Percentiles rank a stretch among this genome's conserved stretches.
These are phyloP conservation scores for Roridomyces roridus DNA, from an alignment of 768 basidiomycete species.

Conservation along the genomic window DNA sequence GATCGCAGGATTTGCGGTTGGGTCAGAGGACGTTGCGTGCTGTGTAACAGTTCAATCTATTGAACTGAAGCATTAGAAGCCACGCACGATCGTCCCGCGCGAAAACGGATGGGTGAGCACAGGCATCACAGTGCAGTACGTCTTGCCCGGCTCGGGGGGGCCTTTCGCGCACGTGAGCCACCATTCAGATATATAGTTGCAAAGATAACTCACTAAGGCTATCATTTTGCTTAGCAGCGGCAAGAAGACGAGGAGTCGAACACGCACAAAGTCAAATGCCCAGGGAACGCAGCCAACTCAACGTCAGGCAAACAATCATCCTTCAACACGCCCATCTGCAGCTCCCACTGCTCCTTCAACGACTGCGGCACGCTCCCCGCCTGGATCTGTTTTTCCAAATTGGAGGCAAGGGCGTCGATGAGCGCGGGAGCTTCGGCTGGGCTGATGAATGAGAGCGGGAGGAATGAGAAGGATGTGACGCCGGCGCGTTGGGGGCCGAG, in stretches of 20 bases:
- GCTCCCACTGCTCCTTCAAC: conserved; percentile 45
- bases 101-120: conserved; percentile 53
- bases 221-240: too few species aligned
- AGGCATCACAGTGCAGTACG: conserved; percentile 45
- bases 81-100: conserved; percentile 53
- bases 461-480: conserved; percentile 35
- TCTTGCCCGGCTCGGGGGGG: conserved; percentile 44
- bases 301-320: conserved; percentile 23
- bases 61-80: too few species aligned
- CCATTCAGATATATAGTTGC: too few species aligned
- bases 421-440: conserved; percentile 6
- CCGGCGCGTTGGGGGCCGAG: conserved; percentile 15
- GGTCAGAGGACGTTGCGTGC: conserved; percentile 12
- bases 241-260: neutral
- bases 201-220: too few species aligned
- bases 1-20: conserved; percentile 2
- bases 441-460: conserved; percentile 30
- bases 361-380: too few species aligned
- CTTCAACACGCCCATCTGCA: conserved; percentile 38
- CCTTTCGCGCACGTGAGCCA: too few species aligned
- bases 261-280: neutral
- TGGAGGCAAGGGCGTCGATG: conserved; percentile 4
- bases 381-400: conserved; percentile 36
- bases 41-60: too few species aligned
- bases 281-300: conserved; percentile 35